These are phyloP conservation scores for Mycotypha africana DNA, from an alignment of 371 early-diverging fungal genomes.

Conservation along the genomic window DNA sequence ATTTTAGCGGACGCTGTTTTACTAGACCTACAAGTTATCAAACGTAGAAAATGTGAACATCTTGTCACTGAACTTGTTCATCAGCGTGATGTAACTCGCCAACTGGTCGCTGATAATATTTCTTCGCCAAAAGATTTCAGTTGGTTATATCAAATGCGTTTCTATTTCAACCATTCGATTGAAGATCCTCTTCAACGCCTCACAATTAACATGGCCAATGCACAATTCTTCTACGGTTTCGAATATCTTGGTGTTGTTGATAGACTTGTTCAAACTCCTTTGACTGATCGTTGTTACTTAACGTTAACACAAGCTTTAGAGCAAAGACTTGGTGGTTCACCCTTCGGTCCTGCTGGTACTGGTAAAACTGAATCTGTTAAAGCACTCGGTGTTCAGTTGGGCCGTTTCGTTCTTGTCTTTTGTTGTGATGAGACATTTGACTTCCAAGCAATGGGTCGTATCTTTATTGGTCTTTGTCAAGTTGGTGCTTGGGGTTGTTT, in stretches of 20 bases:
- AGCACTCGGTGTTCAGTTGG: conserved; percentile 93
- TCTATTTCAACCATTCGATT: conserved; percentile 69
- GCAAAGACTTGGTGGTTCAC: conserved; percentile 90
- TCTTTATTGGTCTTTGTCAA: conserved; percentile 96
- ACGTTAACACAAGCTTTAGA: conserved; percentile 97
- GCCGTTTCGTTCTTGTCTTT: conserved; percentile 96
- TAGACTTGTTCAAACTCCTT: conserved; percentile 95
- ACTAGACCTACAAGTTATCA: conserved; percentile 74
- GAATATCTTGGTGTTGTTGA: conserved; percentile 97
- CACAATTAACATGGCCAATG: conserved; percentile 89
- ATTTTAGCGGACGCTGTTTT: conserved; percentile 92
- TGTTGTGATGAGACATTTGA: conserved; percentile 99
- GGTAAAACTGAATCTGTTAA: conserved; percentile 99
- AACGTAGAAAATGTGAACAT: conserved; percentile 94
- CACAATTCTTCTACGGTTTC: conserved; percentile 91
- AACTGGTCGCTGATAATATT: conserved; percentile 55
- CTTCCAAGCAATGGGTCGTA: conserved; percentile 99
- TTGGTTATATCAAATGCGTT: conserved; percentile 98
- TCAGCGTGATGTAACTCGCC: conserved; percentile 91
- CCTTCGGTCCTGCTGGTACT: conserved; percentile 97
- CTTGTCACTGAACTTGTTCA: conserved; percentile 98
- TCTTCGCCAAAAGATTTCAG: conserved; percentile 73
- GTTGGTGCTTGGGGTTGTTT: conserved; percentile 99
- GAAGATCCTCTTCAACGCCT: conserved; percentile 73
- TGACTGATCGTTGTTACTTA: conserved; percentile 97